These are phyloP conservation scores for Ogataea angusta DNA, from an alignment of 805 yeast species.

Conservation along the genomic window DNA sequence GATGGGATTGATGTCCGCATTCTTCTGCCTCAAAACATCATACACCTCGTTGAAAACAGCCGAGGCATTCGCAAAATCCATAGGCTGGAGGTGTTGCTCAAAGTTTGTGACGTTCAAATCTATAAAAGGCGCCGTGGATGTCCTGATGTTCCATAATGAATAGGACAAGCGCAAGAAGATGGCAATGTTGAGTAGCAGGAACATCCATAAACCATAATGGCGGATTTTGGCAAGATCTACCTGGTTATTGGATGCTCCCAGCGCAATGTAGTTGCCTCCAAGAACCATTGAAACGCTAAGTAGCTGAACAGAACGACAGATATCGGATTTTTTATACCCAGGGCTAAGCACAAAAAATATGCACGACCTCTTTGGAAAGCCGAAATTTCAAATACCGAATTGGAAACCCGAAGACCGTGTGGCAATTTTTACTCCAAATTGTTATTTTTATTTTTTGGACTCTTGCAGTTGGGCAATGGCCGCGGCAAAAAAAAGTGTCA, in stretches of 20 bases:
- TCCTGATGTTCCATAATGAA: neutral
- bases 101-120: conserved; percentile 21
- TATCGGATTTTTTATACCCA: neutral
- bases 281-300: neutral
- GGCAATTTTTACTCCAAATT: no score
- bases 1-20: conserved; percentile 50
- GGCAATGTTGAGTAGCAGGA: neutral
- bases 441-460: no score
- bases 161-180: neutral
- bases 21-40: conserved; percentile 50
- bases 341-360: neutral
- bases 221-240: neutral
- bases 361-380: conserved; percentile 1
- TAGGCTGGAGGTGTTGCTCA: conserved; percentile 23
- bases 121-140: neutral
- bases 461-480: no score
- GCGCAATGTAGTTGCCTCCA: conserved; percentile 1
- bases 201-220: conserved; percentile 1
- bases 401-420: neutral
- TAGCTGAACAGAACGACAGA: neutral
- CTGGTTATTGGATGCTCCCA: neutral
- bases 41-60: conserved; percentile 54
- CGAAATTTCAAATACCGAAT: conserved; percentile 1
- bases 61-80: conserved; percentile 47
- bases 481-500: no score